phyloP scores from a whole-genome alignment of 805 yeast species.

The Saccharomycopsis microspora region DNA sequence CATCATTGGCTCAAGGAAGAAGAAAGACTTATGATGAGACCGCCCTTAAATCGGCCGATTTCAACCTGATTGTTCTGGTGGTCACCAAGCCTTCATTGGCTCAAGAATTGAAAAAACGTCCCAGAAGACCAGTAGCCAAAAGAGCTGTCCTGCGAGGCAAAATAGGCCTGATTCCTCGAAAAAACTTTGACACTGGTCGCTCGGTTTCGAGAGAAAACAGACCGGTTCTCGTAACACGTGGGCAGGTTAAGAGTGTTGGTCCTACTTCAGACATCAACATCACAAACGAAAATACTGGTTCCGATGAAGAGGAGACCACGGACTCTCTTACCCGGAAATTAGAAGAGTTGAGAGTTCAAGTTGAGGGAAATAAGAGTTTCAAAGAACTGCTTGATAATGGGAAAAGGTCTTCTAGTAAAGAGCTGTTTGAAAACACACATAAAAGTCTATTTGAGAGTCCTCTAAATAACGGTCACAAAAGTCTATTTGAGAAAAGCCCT shows the following conservation, averaged over 20 bases:
- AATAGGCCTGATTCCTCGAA: no score
- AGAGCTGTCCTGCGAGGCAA: no score
- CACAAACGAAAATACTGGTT: slow-evolving; percentile 1
- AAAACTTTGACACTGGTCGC: no score
- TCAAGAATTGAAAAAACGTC: not conserved
- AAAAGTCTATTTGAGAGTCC: no score
- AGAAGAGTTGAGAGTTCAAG: slow-evolving; percentile 5
- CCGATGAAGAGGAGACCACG: not conserved
- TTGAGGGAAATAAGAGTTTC: slow-evolving; percentile 1
- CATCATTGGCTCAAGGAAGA: not conserved
- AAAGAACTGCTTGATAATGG: not conserved
- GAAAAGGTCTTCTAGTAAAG: not conserved
- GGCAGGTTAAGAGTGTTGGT: no score
- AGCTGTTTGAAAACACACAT: no score
- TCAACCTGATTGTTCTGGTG: slow-evolving; percentile 8
- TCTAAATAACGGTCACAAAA: no score
- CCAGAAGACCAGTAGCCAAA: no score
- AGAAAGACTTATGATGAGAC: not conserved
- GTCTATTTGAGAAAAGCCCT: no score
- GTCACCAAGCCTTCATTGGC: slow-evolving; percentile 7
- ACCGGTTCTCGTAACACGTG: no score
- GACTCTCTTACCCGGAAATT: slow-evolving; percentile 15
- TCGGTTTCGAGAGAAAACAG: no score
- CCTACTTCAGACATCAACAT: no score
- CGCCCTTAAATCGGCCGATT: slow-evolving; percentile 1